These are phyloP conservation scores for Aspergillus sojae DNA, from an alignment of 2,329 filamentous ascomycete species.

Conservation along the genomic window DNA sequence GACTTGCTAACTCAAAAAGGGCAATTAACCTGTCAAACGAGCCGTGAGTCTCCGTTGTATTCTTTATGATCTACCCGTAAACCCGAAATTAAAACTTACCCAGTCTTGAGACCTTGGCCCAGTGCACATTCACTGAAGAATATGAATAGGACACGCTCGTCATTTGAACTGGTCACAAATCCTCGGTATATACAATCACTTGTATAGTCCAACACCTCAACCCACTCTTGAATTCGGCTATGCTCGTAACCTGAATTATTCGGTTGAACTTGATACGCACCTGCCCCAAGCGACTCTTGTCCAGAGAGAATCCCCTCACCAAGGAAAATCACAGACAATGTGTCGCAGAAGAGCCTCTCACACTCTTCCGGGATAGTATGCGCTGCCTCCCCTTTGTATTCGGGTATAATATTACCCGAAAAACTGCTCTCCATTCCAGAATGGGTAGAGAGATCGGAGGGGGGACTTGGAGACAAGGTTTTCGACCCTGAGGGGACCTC, in stretches of 20 bases:
- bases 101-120: constrained; percentile 79
- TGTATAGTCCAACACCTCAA: constrained; percentile 69
- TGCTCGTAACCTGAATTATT: constrained; percentile 29
- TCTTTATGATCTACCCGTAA: too few species aligned
- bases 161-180: constrained; percentile 72
- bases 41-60: background rate
- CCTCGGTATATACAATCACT: constrained; percentile 83
- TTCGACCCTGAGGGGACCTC: constrained; percentile 86
- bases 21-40: constrained; percentile 71
- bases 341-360: constrained; percentile 99
- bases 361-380: constrained; percentile 97
- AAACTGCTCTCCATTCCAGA: constrained; percentile 61
- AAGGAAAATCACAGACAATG: constrained; percentile 89
- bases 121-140: constrained; percentile 80
- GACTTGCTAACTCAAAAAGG: constrained; percentile 82
- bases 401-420: constrained; percentile 36
- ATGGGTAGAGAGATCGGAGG: constrained; percentile 74
- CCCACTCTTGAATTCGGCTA: constrained; percentile 35
- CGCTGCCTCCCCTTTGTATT: constrained; percentile 82
- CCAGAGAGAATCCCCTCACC: constrained; percentile 82
- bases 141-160: constrained; percentile 77
- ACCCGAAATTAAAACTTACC: constrained; percentile 58
- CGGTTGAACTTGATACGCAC: constrained; percentile 58
- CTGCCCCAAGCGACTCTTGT: constrained; percentile 84
- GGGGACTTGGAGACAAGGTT: constrained; percentile 85